These are phyloP conservation scores for Emiliania huxleyi DNA, from an alignment of 78 protist species.

Conservation along the genomic window DNA sequence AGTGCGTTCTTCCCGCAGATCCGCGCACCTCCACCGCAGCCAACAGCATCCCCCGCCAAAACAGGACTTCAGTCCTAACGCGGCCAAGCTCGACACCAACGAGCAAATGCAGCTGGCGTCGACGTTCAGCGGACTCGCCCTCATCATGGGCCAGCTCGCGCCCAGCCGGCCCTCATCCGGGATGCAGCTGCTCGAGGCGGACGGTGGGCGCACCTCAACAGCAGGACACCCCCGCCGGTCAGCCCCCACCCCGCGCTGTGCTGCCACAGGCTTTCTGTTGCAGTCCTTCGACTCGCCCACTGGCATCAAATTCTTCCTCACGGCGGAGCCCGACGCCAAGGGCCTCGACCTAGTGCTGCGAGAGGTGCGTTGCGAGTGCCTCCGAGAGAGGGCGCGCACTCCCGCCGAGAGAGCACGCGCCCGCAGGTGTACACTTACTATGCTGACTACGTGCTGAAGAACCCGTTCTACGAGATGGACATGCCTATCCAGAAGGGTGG, in stretches of 20 bases:
- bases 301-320: conserved; percentile 70
- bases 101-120: conserved; percentile 70
- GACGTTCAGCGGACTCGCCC: conserved; percentile 60
- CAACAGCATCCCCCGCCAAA: too few species aligned
- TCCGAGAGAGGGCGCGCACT: too few species aligned
- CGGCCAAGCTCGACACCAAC: conserved; percentile 55
- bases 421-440: conserved; percentile 72
- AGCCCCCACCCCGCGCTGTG: too few species aligned
- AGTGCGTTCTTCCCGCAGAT: not conserved
- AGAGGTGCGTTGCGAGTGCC: too few species aligned
- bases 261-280: conserved; percentile 64
- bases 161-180: conserved; percentile 68
- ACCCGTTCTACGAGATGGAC: conserved; percentile 85
- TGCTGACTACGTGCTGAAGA: conserved; percentile 81
- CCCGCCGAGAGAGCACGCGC: too few species aligned
- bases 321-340: conserved; percentile 60
- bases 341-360: conserved; percentile 60
- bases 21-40: not conserved
- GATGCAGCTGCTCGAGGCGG: conserved; percentile 67
- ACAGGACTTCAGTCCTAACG: not conserved
- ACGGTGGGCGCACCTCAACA: too few species aligned
- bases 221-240: too few species aligned
- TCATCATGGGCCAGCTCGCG: conserved; percentile 71
- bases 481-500: conserved; percentile 65
- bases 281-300: conserved; percentile 76